Evolutionary conservation across 495 filamentous ascomycete species (phyloP), one percentile per base, ranked within the genome.

Genomic region (Entonaema liquescens): DNA sequence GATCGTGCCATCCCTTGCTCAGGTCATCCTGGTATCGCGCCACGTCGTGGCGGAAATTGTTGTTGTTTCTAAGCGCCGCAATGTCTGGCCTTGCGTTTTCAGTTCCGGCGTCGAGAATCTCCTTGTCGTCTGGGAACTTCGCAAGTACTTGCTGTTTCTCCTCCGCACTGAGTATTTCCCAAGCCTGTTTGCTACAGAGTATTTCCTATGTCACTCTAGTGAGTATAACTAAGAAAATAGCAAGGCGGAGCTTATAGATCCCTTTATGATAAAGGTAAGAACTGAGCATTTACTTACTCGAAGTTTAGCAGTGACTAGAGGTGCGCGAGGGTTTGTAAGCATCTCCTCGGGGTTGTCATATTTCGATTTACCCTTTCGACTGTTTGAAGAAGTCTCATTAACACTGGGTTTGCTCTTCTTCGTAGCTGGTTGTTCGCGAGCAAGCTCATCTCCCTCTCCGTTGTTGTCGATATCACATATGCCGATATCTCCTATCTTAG

Each of bases 1-100:
- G 84, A 67, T 88, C 87, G 68, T 90, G 87, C 17, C 82, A 84
- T 35, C 92, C 92, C 29, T 83, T 77, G 29, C 79, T 69, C 2
- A 94, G 81, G 71, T 92, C 86, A 17, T 88, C 77, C 17, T 68
- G 66, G 64, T 83, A 84, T 7, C 76, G 77, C 2, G 75, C 76
- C 26, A 78, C 78, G 65, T 85, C 83, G 25, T 83, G 52, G 28
- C 83, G 75, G 66, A 84, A 85, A 44, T 79, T 78, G 74, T 84
- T 73, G 65, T 83, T 79, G 61, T 80, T 84, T 11, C 64, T 70
- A 0, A 85, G 80, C 0, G 74, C 70, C 8, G 61, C 65, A 1
- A 78, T 31, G 52, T 84, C 56, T 1, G 82, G 83, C 13, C 78
- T 74, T 11, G 81, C 76, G 17, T 74, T 12, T 6, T 70, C 65